These are phyloP conservation scores for Aegilops sharonensis DNA, from an alignment of 176 grass and related monocot species.

Conservation along the genomic window DNA sequence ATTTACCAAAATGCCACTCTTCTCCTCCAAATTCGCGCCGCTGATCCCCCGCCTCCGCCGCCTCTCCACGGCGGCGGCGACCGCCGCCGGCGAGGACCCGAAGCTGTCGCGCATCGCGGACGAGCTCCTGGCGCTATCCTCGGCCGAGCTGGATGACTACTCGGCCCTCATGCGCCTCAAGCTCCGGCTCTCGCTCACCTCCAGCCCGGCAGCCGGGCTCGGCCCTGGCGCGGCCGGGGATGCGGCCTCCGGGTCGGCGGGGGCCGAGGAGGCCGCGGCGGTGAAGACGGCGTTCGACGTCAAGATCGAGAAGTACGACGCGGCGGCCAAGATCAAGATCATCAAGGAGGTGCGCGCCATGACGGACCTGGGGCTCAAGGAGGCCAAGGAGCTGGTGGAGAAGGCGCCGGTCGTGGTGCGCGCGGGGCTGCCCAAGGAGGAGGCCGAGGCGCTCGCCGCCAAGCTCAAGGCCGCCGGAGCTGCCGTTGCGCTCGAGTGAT, in stretches of 20 bases:
- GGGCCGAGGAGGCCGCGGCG: conserved; percentile 27
- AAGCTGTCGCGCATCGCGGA: conserved; percentile 66
- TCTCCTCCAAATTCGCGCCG: conserved; percentile 44
- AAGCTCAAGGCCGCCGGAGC: conserved; percentile 93
- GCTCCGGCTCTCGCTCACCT: conserved; percentile 61
- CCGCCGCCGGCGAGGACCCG: conserved; percentile 23
- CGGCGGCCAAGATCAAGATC: conserved; percentile 94
- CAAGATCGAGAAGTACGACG: conserved; percentile 94
- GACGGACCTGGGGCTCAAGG: conserved; percentile 88
- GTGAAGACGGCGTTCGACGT: conserved; percentile 80
- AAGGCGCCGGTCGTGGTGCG: conserved; percentile 87
- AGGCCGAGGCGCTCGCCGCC: conserved; percentile 78
- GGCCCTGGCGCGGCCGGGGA: conserved; percentile 20
- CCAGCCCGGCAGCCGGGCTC: conserved; percentile 21
- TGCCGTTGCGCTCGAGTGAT: conserved; percentile 74
- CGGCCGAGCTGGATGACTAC: conserved; percentile 60
- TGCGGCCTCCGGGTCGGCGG: conserved; percentile 1
- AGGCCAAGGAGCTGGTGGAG: conserved; percentile 97
- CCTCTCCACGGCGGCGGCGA: conserved; percentile 44
- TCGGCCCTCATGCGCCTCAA: conserved; percentile 62
- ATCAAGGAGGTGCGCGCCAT: conserved; percentile 96
- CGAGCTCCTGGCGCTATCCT: conserved; percentile 52
- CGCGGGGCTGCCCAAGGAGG: conserved; percentile 81
- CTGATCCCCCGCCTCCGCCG: conserved; percentile 39
- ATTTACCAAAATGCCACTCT: conserved; percentile 50